Evolutionary conservation across 179 eudicot genomes (phyloP).

Genomic region (Vitellaria paradoxa): DNA sequence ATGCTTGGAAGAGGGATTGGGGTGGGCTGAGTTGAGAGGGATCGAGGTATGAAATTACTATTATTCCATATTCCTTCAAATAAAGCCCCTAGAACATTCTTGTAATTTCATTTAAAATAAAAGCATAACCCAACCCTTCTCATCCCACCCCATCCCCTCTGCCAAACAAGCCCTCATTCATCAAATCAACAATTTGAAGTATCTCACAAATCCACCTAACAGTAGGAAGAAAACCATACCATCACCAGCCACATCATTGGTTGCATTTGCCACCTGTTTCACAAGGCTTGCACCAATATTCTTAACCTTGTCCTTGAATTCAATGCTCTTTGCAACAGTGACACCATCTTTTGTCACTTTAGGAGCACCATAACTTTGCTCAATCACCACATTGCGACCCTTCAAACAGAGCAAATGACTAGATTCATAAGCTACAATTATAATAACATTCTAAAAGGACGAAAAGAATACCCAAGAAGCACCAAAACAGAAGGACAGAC

Average conservation of each 20-base stretch:
- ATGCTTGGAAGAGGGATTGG: too few relatives aligned
- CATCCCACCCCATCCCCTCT: too few relatives aligned
- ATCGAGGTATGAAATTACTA: too few relatives aligned
- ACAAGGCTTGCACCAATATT: constrained; percentile 59
- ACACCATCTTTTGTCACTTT: constrained; percentile 69
- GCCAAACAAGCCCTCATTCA: background rate
- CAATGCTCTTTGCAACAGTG: constrained; percentile 55
- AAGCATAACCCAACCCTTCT: too few relatives aligned
- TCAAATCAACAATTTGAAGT: background rate
- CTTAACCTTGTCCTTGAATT: constrained; percentile 53
- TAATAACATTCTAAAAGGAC: background rate
- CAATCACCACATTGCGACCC: constrained; percentile 64
- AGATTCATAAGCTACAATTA: background rate
- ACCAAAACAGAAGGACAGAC: background rate
- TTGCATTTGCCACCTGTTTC: constrained; percentile 53
- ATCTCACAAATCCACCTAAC: background rate
- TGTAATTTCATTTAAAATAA: too few relatives aligned
- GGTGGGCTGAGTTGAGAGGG: too few relatives aligned
- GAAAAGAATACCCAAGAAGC: background rate
- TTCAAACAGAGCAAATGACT: constrained; percentile 11
- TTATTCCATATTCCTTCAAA: too few relatives aligned
- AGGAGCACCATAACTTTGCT: constrained; percentile 64
- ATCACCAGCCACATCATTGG: constrained; percentile 62
- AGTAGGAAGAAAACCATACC: constrained; percentile 31
- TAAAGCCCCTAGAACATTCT: too few relatives aligned